Evolutionary conservation across 2,329 filamentous ascomycete genomes (phyloP), one percentile per base, ranked within the genome.

Genomic region (Talaromyces amestolkiae): DNA sequence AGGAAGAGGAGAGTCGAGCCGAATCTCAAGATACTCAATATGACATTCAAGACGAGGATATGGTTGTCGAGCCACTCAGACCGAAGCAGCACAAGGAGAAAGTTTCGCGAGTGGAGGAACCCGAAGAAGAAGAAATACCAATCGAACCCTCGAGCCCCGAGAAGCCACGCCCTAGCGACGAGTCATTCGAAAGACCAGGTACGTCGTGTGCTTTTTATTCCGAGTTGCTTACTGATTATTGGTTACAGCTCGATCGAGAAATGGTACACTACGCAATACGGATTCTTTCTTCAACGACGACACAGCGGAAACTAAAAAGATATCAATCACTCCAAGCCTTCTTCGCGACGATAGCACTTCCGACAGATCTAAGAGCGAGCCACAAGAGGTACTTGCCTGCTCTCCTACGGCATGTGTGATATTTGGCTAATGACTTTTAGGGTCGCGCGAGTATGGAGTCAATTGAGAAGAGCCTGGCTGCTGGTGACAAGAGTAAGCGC

Each of bases 241-340:
- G 2, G 17, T 63, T 69, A 71, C 69, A 69, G 73, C 74, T 69
- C 76, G 89, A 74, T 93, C 92, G 41, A 87, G 90, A 69, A 96
- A 96, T 71, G 93, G 93, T 49, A 94, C 91, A 24, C 86, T 97
- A 53, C 87, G 94, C 69, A 96, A 96, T 75, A 94, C 92, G 4
- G 94, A 98, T 78, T 97, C 94, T 0, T 97, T 98, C 83, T 97
- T 97, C 83, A 96, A 93, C 77, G 95, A 98, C 73, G 94, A 99
- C 73, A 92, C 87, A 37, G 90, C 92, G 43, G 95, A 98, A 78
- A 97, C 95, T 2, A 93, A 96, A 78, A 98, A 98, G 81, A 98
- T 99, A 70, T 96, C 93, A 0, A 85, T 99, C 53, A 99, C 95
- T 3, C 95, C 95, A 1, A 96, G 96, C 71, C 80, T 99, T 62